These are phyloP conservation scores for Umbilicus rupestris DNA, from an alignment of 164 flowering plant species.

Conservation along the genomic window DNA sequence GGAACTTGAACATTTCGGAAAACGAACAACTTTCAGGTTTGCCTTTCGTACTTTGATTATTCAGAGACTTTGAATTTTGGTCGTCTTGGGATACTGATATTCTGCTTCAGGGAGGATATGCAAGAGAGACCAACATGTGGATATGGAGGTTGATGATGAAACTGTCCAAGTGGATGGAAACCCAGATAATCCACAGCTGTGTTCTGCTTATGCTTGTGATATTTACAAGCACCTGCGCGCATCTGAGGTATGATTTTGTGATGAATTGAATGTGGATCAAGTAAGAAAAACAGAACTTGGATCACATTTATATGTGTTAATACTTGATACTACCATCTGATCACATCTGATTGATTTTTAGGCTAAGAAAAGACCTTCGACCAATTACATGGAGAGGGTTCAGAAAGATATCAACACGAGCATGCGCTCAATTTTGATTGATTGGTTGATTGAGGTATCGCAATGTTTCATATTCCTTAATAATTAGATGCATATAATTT, in stretches of 20 bases:
- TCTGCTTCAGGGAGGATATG: background rate
- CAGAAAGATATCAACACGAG: conserved; percentile 86
- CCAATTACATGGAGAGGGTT: conserved; percentile 71
- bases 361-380: conserved; percentile 85
- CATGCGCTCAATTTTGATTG: conserved; percentile 87
- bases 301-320: no score
- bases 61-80: background rate
- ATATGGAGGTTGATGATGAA: conserved; percentile 1
- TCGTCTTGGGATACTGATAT: background rate
- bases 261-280: no score
- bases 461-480: no score
- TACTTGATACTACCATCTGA: no score
- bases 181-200: conserved; percentile 71
- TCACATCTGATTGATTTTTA: conserved; percentile 17
- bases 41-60: background rate
- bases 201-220: conserved; percentile 85
- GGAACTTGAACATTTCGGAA: background rate
- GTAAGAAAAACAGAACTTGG: no score
- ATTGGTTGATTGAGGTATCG: conserved; percentile 99
- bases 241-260: conserved; percentile 57
- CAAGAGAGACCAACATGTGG: background rate
- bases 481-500: no score
- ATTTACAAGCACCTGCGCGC: conserved; percentile 82
- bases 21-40: conserved; percentile 1
- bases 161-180: background rate